Percentiles rank a stretch among this genome's conserved stretches.
Conservation (phyloP, 106 monocot species). For the Apostasia ramifera region DNA sequence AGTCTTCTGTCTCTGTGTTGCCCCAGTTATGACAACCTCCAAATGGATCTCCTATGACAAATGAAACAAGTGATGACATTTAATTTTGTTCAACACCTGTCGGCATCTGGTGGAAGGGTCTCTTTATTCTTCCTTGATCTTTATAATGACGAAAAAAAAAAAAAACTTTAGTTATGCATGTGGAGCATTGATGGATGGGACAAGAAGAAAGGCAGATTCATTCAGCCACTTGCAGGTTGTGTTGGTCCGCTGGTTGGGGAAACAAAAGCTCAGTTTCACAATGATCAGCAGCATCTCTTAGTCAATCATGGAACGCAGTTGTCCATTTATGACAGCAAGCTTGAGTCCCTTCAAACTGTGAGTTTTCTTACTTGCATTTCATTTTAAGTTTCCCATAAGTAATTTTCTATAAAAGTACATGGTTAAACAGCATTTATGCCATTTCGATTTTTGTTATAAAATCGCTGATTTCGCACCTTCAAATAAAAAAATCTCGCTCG, state of each 20-base stretch:
- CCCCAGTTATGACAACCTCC: constrained; percentile 88
- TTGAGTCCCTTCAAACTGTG: constrained; percentile 74
- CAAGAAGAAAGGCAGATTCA: constrained; percentile 74
- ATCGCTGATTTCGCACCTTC: too few relatives aligned
- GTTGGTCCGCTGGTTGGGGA: constrained; percentile 67
- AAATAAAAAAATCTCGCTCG: too few relatives aligned
- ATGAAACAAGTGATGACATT: constrained; percentile 65
- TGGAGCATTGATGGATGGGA: constrained; percentile 99
- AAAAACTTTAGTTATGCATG: constrained; percentile 57
- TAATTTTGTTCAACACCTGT: too few relatives aligned
- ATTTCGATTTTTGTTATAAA: too few relatives aligned
- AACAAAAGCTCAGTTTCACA: constrained; percentile 93
- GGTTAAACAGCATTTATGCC: too few relatives aligned
- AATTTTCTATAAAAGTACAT: too few relatives aligned
- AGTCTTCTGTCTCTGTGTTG: constrained; percentile 68
- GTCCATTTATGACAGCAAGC: constrained; percentile 83
- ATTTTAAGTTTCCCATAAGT: too few relatives aligned
- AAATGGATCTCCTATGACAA: constrained; percentile 78
- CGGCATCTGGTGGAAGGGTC: too few relatives aligned
- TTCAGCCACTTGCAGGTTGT: constrained; percentile 64
- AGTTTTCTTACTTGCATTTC: constrained; percentile 16
- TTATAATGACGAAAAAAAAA: too few relatives aligned
- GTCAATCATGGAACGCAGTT: constrained; percentile 91
- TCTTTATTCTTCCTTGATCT: too few relatives aligned
- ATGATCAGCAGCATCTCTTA: constrained; percentile 87